Evolutionary conservation across 371 early-diverging fungal species (phyloP).

Genomic region (Catenaria anguillulae): DNA sequence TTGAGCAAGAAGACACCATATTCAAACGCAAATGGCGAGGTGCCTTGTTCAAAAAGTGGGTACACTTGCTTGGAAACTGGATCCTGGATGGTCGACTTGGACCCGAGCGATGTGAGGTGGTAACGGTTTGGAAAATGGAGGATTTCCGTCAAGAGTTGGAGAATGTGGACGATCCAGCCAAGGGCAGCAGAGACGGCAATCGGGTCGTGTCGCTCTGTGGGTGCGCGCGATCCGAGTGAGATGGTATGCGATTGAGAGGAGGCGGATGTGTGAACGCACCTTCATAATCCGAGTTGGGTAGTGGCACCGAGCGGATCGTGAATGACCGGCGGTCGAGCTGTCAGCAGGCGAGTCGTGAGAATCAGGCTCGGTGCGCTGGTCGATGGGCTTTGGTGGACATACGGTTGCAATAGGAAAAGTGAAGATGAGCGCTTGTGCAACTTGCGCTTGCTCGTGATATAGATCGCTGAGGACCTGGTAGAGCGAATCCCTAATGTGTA

Average conservation of each 20-base stretch:
- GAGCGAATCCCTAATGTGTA: neutral
- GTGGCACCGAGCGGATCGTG: neutral
- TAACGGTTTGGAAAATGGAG: neutral
- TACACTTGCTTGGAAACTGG: neutral
- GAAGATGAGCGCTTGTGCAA: neutral
- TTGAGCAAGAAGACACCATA: slow-evolving; percentile 5
- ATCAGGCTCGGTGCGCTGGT: no score
- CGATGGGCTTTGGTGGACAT: neutral
- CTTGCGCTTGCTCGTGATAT: neutral
- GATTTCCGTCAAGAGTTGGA: neutral
- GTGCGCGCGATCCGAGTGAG: neutral
- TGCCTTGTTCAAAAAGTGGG: neutral
- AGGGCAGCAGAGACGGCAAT: neutral
- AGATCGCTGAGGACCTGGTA: neutral
- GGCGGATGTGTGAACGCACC: neutral
- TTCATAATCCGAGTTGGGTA: neutral
- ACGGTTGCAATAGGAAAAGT: neutral
- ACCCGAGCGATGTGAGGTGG: neutral
- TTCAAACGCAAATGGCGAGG: neutral
- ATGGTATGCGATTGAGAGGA: neutral
- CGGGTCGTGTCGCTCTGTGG: neutral
- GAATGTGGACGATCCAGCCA: neutral
- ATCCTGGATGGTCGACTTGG: slow-evolving; percentile 1
- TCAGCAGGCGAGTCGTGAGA: no score
- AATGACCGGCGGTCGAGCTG: neutral